These are phyloP conservation scores for Rubus parviflorus DNA, from an alignment of 306 rosid genomes.

Conservation along the genomic window DNA sequence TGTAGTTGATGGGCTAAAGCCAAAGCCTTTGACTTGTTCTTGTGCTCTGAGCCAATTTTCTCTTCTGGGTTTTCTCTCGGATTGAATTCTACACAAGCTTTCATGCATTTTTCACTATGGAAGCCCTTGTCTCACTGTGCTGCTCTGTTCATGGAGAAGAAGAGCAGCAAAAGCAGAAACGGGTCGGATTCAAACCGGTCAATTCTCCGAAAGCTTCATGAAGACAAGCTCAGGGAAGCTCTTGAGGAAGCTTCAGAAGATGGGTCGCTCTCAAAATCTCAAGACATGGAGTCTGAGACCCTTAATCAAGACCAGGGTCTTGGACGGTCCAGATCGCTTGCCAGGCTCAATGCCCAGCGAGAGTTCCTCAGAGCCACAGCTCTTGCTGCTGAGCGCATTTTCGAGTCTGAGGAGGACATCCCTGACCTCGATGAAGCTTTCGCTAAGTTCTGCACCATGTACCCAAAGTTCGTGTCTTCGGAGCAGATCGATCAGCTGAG, in stretches of 20 bases:
- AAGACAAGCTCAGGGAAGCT: constrained; percentile 89
- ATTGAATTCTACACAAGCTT: constrained; percentile 5
- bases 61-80: constrained; percentile 8
- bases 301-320: constrained; percentile 47
- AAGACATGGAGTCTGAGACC: constrained; percentile 70
- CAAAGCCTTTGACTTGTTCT: not conserved
- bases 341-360: constrained; percentile 71
- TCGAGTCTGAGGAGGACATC: constrained; percentile 57
- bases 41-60: constrained; percentile 13
- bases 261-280: constrained; percentile 73
- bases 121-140: constrained; percentile 37
- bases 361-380: constrained; percentile 81
- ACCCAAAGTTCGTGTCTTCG: constrained; percentile 64
- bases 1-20: constrained; percentile 18
- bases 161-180: constrained; percentile 60
- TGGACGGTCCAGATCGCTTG: constrained; percentile 80
- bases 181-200: constrained; percentile 51
- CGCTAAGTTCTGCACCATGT: constrained; percentile 78
- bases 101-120: constrained; percentile 42
- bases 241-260: constrained; percentile 99
- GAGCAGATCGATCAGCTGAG: constrained; percentile 78
- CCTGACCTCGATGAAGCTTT: constrained; percentile 68
- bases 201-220: constrained; percentile 76
- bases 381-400: constrained; percentile 71
- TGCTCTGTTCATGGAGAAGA: constrained; percentile 42